Base-by-base conservation (phyloP, 352 stramenopile species). In the Lagenidium sp. region DNA sequence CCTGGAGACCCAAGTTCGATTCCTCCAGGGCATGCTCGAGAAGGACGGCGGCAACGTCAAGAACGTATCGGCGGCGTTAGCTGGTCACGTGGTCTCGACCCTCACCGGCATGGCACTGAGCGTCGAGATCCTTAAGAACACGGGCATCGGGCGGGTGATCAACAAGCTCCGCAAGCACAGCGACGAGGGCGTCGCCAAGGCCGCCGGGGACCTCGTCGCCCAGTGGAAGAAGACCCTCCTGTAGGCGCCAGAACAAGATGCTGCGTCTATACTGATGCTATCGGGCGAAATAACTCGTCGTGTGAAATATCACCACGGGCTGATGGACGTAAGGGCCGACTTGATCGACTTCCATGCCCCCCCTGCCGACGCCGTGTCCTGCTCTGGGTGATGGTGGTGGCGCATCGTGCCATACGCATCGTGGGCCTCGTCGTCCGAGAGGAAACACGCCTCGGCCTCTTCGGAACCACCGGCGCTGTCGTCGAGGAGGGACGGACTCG, bases 161-260 rank as follows among this genome's bases (percentile, higher is more conserved):
- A 91, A 91, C 63, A 94, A 94, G 48, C 57, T 94, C 18, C 71
- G 79, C 32, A 94, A 94, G 54, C 81, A 94, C 31, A 47, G 59
- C 16, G 57, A 60, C 22, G 52, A 78, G 4, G 50, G 77, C 1
- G 81, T 94, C 7, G 70, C 78, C 15, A 84, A 79, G 41, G 54
- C 52, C 7, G 78, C 81, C 1, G 79, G 74, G 21, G 60, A 74
- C 45, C 62, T 94, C 18, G 77, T 91, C 13, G 69, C 76, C 43
- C 82, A 87, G 58, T 94, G 81, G 78, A 94, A 94, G 52, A 88
- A 88, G 23, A 71, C 85, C 36, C 50, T 89, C 64, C 60, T 89
- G 50, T 89, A 50, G 28, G 31, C 6, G 31, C 31, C 30, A 46
- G 35, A 40, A 43, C 16, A 5, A 53, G n/a, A n/a, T n/a, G n/a